phyloP scores from a whole-genome alignment of 2,329 filamentous ascomycete genomes.

The Exophiala bonariae region DNA sequence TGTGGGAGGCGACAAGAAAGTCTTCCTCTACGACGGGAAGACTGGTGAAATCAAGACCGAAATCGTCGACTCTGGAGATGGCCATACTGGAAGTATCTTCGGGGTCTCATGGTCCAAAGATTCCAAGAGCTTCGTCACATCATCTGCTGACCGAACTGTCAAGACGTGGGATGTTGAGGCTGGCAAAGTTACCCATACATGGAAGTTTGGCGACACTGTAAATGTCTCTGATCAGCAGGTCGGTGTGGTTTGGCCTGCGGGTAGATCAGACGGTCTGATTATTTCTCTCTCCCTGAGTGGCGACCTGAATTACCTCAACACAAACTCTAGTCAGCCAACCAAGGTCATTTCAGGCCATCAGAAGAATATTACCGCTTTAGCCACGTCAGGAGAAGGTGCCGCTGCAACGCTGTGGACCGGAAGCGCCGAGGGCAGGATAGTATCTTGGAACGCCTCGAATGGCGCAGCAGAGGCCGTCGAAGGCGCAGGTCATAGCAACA shows the following conservation, averaged over 20 bases:
- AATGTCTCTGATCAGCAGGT: conserved; percentile 86
- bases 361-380: conserved; percentile 82
- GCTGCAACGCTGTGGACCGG: conserved; percentile 73
- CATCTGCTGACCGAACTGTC: conserved; percentile 91
- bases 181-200: conserved; percentile 74
- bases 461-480: conserved; percentile 72
- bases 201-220: conserved; percentile 73
- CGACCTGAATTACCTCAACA: conserved; percentile 83
- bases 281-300: conserved; percentile 87
- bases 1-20: conserved; percentile 87
- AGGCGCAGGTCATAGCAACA: conserved; percentile 80
- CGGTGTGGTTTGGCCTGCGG: conserved; percentile 85
- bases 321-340: conserved; percentile 68
- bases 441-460: conserved; percentile 74
- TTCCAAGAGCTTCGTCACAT: conserved; percentile 82
- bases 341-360: conserved; percentile 82
- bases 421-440: conserved; percentile 86
- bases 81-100: conserved; percentile 91
- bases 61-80: conserved; percentile 70
- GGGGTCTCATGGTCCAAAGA: conserved; percentile 87
- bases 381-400: conserved; percentile 51
- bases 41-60: conserved; percentile 78
- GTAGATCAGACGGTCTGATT: conserved; percentile 79
- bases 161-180: conserved; percentile 89
- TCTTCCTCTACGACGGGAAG: conserved; percentile 95